These are phyloP conservation scores for Coemansia brasiliensis DNA, from an alignment of 192 early-diverging fungal genomes.

Conservation along the genomic window DNA sequence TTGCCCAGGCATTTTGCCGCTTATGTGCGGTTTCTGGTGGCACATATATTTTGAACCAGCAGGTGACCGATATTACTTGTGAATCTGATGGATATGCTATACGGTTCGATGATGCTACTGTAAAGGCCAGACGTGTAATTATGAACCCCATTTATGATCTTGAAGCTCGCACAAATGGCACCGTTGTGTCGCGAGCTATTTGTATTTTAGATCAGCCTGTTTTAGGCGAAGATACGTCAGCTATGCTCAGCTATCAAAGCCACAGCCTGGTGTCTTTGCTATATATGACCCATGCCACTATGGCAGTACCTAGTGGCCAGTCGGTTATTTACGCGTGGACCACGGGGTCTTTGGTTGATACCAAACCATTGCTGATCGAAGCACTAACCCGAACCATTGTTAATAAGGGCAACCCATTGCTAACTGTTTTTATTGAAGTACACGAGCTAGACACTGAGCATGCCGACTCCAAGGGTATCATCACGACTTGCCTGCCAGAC, in stretches of 20 bases:
- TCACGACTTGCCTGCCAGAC: conserved; percentile 14
- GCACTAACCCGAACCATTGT: conserved; percentile 14
- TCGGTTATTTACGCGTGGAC: conserved; percentile 27
- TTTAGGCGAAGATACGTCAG: conserved; percentile 33
- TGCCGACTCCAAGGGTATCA: not conserved
- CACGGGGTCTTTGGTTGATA: conserved; percentile 8
- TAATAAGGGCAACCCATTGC: conserved; percentile 4
- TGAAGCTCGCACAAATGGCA: conserved; percentile 6
- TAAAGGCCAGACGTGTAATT: conserved; percentile 47
- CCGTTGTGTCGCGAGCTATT: conserved; percentile 46
- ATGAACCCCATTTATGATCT: conserved; percentile 60
- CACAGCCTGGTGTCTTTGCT: conserved; percentile 26
- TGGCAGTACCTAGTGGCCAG: conserved; percentile 30
- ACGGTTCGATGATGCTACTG: conserved; percentile 44
- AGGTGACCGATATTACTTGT: conserved; percentile 27
- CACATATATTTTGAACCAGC: conserved; percentile 76
- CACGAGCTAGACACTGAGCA: conserved; percentile 10
- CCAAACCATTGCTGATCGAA: not conserved
- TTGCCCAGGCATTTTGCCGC: conserved; percentile 89
- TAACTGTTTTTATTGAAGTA: conserved; percentile 19
- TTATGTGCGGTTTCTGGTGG: conserved; percentile 89
- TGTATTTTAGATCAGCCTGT: conserved; percentile 49
- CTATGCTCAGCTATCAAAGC: conserved; percentile 16
- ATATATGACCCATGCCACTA: conserved; percentile 32
- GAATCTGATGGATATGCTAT: conserved; percentile 31